These are phyloP conservation scores for Aspergillus leporis DNA, from an alignment of 495 filamentous ascomycete species.

Conservation along the genomic window DNA sequence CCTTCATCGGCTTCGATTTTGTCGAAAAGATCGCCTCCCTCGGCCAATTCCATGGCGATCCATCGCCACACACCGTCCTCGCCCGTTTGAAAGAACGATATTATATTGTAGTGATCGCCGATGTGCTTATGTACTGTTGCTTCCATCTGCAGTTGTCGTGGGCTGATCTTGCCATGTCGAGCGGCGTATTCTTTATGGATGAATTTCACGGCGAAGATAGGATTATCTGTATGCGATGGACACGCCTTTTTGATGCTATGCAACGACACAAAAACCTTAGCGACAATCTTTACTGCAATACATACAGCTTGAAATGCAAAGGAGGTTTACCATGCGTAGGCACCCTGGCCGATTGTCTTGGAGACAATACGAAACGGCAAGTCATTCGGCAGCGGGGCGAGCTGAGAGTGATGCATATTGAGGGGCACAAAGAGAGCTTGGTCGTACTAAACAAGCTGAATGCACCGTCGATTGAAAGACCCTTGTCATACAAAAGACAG, in stretches of 20 bases:
- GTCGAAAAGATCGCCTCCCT: constrained; percentile 96
- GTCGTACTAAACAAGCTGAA: background rate
- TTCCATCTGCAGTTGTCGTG: constrained; percentile 86
- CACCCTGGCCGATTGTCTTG: constrained; percentile 92
- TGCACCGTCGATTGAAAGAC: constrained; percentile 5
- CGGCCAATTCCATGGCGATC: constrained; percentile 98
- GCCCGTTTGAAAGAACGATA: constrained; percentile 83
- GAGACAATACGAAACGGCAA: constrained; percentile 94
- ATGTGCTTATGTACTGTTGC: constrained; percentile 84
- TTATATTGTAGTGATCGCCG: constrained; percentile 87
- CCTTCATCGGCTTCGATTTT: constrained; percentile 98
- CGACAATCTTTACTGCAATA: constrained; percentile 9
- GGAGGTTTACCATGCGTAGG: constrained; percentile 86
- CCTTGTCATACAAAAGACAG: background rate
- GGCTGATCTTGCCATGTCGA: constrained; percentile 81
- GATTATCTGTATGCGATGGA: constrained; percentile 63
- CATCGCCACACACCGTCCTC: constrained; percentile 91
- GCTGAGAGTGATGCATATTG: constrained; percentile 73
- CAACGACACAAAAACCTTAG: constrained; percentile 4
- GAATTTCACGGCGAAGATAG: constrained; percentile 95
- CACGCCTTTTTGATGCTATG: constrained; percentile 89
- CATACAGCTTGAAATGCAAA: background rate
- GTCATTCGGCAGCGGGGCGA: constrained; percentile 80
- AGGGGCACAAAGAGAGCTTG: constrained; percentile 1
- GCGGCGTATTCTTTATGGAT: constrained; percentile 95